A percentile compares a stretch with the other conserved stretches of the same genome.
phyloP scores from a whole-genome alignment of 106 monocot genomes.

The Triglochin maritima region DNA sequence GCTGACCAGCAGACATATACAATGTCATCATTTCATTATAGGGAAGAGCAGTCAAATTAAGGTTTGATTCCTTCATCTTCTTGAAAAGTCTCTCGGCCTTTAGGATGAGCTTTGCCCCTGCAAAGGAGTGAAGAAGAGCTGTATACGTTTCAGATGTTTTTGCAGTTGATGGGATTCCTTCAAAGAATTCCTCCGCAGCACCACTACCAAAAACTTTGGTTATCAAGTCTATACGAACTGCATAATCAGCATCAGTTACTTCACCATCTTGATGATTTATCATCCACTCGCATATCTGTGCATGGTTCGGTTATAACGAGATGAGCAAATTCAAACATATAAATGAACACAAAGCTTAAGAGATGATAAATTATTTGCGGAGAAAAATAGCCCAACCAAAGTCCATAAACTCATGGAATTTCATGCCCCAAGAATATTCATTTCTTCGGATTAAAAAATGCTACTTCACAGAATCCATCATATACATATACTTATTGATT shows the following conservation, averaged over 20 bases:
- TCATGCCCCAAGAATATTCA: too few relatives aligned
- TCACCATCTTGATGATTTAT: constrained; percentile 52
- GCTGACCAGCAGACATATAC: constrained; percentile 70
- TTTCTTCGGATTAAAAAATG: too few relatives aligned
- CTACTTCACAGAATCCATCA: too few relatives aligned
- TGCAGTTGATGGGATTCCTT: constrained; percentile 47
- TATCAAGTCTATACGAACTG: constrained; percentile 67
- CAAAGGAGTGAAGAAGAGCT: constrained; percentile 82
- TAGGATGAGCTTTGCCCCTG: constrained; percentile 47
- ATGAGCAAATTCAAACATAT: too few relatives aligned
- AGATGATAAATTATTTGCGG: too few relatives aligned
- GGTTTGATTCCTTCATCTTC: constrained; percentile 42
- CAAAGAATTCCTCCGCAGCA: constrained; percentile 91
- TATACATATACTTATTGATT: too few relatives aligned
- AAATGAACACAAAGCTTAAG: too few relatives aligned
- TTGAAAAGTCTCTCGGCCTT: constrained; percentile 68
- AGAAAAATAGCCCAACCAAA: too few relatives aligned
- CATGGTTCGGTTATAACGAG: too few relatives aligned
- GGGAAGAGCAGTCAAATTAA: constrained; percentile 24
- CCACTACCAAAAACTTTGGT: constrained; percentile 74
- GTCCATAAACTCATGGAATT: too few relatives aligned
- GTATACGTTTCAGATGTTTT: constrained; percentile 64
- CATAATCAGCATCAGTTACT: constrained; percentile 60
- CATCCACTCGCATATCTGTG: constrained; percentile 95
- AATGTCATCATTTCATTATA: constrained; percentile 99